These are phyloP conservation scores for Pseudoneurospora amorphoporcata DNA, from an alignment of 495 filamentous ascomycete genomes.

Conservation along the genomic window DNA sequence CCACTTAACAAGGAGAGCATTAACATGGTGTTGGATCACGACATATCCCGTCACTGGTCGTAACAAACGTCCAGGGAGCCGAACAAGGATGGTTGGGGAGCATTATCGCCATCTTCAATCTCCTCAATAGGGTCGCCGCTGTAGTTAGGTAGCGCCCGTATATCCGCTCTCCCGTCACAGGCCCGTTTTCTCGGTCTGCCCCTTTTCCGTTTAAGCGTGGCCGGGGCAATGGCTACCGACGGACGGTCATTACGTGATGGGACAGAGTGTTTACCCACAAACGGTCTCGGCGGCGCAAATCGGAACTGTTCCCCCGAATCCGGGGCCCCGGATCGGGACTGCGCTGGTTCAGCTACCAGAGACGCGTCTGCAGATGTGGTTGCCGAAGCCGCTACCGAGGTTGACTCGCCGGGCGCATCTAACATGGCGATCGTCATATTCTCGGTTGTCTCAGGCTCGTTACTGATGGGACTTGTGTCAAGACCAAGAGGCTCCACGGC, in stretches of 20 bases:
- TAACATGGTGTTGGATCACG: background rate
- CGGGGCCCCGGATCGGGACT: conserved; percentile 12
- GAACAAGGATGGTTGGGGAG: conserved; percentile 6
- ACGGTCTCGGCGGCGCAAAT: conserved; percentile 30
- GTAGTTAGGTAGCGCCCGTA: conserved; percentile 32
- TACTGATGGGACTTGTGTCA: background rate
- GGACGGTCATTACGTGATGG: background rate
- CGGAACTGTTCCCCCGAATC: conserved; percentile 18
- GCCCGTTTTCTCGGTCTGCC: conserved; percentile 23
- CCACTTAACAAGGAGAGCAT: background rate
- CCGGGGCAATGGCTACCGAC: background rate
- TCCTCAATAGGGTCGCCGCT: conserved; percentile 37
- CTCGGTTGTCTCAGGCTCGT: background rate
- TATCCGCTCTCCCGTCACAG: conserved; percentile 29
- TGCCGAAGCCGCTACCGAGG: conserved; percentile 9
- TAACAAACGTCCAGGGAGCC: conserved; percentile 9
- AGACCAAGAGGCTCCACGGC: background rate
- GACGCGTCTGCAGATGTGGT: conserved; percentile 7
- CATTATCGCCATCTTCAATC: conserved; percentile 20
- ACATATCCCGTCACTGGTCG: background rate
- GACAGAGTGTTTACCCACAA: conserved; percentile 26
- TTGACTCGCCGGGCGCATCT: background rate
- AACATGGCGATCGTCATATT: conserved; percentile 1
- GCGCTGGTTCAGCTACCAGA: conserved; percentile 14
- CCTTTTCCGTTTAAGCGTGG: conserved; percentile 12